Percentiles rank a stretch among this genome's conserved stretches.
Conservation (phyloP, 768 basidiomycete species). For the Suillus luteus region DNA sequence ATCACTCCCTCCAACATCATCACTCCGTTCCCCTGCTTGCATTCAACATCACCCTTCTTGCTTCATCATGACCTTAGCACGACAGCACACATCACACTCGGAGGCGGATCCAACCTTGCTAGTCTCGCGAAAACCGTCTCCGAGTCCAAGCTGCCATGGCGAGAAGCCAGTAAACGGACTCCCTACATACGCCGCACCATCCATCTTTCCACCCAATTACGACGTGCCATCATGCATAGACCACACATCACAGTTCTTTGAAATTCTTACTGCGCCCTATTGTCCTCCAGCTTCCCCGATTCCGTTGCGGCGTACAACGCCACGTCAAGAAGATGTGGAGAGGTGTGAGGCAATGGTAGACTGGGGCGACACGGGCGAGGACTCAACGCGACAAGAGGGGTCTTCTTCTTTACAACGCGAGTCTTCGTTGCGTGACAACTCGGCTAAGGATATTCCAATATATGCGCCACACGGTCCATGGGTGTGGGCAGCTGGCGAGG, state of each 20-base stretch:
- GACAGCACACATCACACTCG: not conserved
- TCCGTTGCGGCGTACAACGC: conserved; percentile 17
- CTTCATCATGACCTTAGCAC: conserved; percentile 4
- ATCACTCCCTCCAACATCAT: not conserved
- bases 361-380: conserved; percentile 22
- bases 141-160: not conserved
- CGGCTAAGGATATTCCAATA: conserved; percentile 22
- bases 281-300: conserved; percentile 11
- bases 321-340: conserved; percentile 22
- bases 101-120: not conserved
- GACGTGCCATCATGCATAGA: conserved; percentile 24
- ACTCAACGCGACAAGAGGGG: not conserved
- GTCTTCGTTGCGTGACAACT: conserved; percentile 13
- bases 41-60: not conserved
- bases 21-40: not conserved
- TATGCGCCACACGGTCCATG: conserved; percentile 36
- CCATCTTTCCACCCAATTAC: conserved; percentile 16
- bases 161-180: conserved; percentile 10
- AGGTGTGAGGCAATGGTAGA: conserved; percentile 31
- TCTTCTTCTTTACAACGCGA: conserved; percentile 4
- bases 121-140: conserved; percentile 5
- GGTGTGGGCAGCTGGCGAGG: conserved; percentile 32
- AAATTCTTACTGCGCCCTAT: conserved; percentile 31
- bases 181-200: conserved; percentile 12
- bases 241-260: conserved; percentile 32